Evolutionary conservation across 2,329 filamentous ascomycete genomes (phyloP).

Genomic region (Incumbomyces lentus): DNA sequence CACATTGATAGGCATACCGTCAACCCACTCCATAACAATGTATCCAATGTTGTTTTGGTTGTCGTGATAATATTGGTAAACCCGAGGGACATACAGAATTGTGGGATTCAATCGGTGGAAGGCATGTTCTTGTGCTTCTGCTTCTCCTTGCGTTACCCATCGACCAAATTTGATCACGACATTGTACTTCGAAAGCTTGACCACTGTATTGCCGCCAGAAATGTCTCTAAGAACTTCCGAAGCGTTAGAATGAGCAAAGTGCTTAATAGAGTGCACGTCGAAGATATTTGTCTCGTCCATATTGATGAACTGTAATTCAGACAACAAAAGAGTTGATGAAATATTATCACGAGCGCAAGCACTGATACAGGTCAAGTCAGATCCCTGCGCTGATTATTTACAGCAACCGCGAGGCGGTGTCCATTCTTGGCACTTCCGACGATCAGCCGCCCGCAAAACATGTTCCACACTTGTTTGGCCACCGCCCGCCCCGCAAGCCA

Average conservation of each 20-base stretch:
- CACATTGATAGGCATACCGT: slow-evolving; percentile 1
- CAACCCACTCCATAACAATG: slow-evolving; percentile 7
- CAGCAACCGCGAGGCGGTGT: too few relatives aligned
- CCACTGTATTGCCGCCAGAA: neutral
- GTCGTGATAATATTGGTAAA: slow-evolving; percentile 4
- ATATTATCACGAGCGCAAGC: neutral
- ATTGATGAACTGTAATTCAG: neutral
- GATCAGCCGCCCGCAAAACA: too few relatives aligned
- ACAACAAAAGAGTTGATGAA: neutral
- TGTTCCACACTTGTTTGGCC: too few relatives aligned
- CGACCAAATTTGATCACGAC: slow-evolving; percentile 10
- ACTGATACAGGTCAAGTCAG: too few relatives aligned
- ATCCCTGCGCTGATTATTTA: too few relatives aligned
- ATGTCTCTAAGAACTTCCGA: neutral
- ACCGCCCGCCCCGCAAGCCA: too few relatives aligned
- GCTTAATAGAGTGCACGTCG: neutral
- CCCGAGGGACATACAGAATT: slow-evolving; percentile 4
- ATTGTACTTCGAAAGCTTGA: neutral
- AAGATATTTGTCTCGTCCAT: neutral
- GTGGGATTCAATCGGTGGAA: neutral
- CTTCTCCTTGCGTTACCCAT: slow-evolving; percentile 9
- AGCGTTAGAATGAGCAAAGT: neutral
- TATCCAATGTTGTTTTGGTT: neutral
- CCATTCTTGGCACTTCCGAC: too few relatives aligned
- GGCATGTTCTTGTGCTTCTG: slow-evolving; percentile 7